Conservation (phyloP, 2,329 filamentous ascomycete species). For the Aspergillus pseudotamarii region DNA sequence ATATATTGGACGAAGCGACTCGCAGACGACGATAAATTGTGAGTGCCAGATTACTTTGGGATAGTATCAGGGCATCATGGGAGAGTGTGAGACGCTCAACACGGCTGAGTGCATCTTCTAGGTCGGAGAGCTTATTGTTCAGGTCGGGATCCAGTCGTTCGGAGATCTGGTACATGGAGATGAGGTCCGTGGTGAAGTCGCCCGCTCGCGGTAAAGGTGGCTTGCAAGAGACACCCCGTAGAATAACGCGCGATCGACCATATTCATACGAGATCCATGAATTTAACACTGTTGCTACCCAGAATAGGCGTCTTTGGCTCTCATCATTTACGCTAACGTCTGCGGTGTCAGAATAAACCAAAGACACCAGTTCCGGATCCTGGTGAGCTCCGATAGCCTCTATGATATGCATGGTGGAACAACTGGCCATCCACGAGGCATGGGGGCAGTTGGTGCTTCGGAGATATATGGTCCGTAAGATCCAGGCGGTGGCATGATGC, state of each 20-base stretch:
- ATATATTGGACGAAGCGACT: conserved; percentile 12
- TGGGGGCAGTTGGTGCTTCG: conserved; percentile 57
- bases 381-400: conserved; percentile 49
- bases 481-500: conserved; percentile 45
- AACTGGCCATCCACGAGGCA: conserved; percentile 57
- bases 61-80: conserved; percentile 16
- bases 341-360: conserved; percentile 17
- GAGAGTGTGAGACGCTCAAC: conserved; percentile 5
- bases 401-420: conserved; percentile 59
- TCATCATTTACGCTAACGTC: conserved; percentile 9
- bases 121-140: conserved; percentile 6
- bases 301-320: conserved; percentile 13
- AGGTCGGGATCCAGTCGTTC: conserved; percentile 16
- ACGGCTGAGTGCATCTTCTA: conserved; percentile 11
- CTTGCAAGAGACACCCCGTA: conserved; percentile 16
- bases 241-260: conserved; percentile 17
- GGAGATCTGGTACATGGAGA: conserved; percentile 17
- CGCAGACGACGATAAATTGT: conserved; percentile 21
- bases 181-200: conserved; percentile 15
- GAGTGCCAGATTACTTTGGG: conserved; percentile 16
- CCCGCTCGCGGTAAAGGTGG: conserved; percentile 1
- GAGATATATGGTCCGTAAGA: conserved; percentile 56
- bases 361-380: conserved; percentile 11
- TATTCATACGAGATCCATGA: conserved; percentile 25
- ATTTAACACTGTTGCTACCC: conserved; percentile 22